Evolutionary conservation across 768 basidiomycete species (phyloP).

Genomic region (Boletus subcaerulescens): DNA sequence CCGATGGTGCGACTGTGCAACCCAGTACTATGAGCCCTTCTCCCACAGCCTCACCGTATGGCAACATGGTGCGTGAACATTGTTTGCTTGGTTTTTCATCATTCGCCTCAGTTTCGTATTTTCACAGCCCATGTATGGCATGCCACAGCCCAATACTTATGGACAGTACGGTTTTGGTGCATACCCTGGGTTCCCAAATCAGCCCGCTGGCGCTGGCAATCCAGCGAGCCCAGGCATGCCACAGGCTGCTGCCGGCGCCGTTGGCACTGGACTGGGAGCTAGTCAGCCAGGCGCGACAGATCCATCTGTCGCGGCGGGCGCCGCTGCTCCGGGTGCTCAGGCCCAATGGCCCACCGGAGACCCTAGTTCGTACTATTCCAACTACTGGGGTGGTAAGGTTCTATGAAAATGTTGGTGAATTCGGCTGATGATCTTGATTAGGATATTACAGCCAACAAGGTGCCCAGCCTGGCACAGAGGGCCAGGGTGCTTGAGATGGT

Average conservation of each 20-base stretch:
- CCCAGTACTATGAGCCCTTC: slow-evolving; percentile 57
- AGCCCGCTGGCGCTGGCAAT: slow-evolving; percentile 48
- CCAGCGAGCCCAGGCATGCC: slow-evolving; percentile 44
- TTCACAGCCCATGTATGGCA: slow-evolving; percentile 80
- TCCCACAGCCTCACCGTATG: slow-evolving; percentile 63
- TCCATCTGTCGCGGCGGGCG: slow-evolving; percentile 44
- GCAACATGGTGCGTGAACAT: slow-evolving; percentile 58
- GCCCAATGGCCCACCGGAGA: slow-evolving; percentile 77
- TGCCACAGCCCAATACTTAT: slow-evolving; percentile 79
- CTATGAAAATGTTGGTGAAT: background rate
- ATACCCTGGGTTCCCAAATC: slow-evolving; percentile 69
- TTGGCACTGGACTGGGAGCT: slow-evolving; percentile 53
- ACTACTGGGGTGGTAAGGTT: slow-evolving; percentile 78
- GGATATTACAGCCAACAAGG: slow-evolving; percentile 83
- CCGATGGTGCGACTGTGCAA: slow-evolving; percentile 61
- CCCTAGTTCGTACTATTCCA: slow-evolving; percentile 72
- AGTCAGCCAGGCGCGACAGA: slow-evolving; percentile 58
- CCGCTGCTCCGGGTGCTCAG: slow-evolving; percentile 57
- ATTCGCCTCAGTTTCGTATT: background rate
- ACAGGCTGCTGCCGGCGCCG: slow-evolving; percentile 55
- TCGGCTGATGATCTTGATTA: slow-evolving; percentile 30
- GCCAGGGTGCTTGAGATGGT: slow-evolving; percentile 37
- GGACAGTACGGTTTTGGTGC: slow-evolving; percentile 72
- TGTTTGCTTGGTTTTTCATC: background rate
- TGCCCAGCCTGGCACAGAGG: slow-evolving; percentile 56